Percentiles rank a stretch among this genome's conserved stretches.
phyloP scores from a whole-genome alignment of 78 protist genomes.

The Speleostelium caveatum region DNA sequence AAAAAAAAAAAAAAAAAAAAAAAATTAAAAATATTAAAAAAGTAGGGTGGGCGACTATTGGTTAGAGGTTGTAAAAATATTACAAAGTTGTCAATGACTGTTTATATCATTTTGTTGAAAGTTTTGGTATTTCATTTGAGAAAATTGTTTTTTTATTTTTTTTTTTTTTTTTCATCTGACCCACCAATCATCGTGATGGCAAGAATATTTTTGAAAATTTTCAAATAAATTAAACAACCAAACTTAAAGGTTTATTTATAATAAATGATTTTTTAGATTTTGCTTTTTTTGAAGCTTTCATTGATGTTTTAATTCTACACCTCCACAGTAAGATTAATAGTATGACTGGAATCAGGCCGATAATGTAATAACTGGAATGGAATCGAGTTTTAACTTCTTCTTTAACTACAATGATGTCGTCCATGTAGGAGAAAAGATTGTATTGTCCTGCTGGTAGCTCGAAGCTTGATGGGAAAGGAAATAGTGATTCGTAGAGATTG shows the following conservation, averaged over 20 bases:
- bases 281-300: background rate
- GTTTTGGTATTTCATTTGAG: background rate
- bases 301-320: conserved; percentile 10
- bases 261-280: too few relatives aligned
- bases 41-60: too few relatives aligned
- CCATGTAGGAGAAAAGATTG: conserved; percentile 30
- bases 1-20: too few relatives aligned
- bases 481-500: conserved; percentile 83
- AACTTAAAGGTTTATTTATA: too few relatives aligned
- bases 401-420: background rate
- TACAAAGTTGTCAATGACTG: too few relatives aligned
- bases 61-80: too few relatives aligned
- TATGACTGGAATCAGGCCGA: background rate
- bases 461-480: conserved; percentile 87
- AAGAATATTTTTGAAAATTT: too few relatives aligned
- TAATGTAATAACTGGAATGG: background rate
- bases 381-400: background rate
- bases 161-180: too few relatives aligned
- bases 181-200: too few relatives aligned
- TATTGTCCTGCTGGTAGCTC: conserved; percentile 78
- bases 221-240: too few relatives aligned
- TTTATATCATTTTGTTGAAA: background rate
- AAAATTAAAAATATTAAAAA: too few relatives aligned
- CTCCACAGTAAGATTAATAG: background rate
- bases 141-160: too few relatives aligned